phyloP scores from a whole-genome alignment of 2,329 filamentous ascomycete genomes.

The Didymellaceae sp. region DNA sequence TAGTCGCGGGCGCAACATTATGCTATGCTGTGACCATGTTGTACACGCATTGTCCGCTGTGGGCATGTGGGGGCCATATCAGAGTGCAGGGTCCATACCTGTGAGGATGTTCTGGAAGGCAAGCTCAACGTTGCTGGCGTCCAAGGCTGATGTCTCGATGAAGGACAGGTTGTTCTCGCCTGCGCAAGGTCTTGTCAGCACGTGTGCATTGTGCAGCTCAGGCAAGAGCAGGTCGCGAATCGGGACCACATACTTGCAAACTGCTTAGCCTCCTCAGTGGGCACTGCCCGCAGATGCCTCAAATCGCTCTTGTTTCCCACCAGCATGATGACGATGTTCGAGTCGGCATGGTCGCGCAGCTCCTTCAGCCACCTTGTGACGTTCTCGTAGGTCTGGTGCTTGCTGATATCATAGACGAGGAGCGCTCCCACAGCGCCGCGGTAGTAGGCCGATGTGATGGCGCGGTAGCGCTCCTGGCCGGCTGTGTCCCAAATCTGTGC shows the following conservation, averaged over 20 bases:
- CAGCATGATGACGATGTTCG: slow-evolving; percentile 99
- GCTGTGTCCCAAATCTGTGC: slow-evolving; percentile 99
- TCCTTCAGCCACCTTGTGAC: slow-evolving; percentile 99
- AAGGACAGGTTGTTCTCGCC: slow-evolving; percentile 98
- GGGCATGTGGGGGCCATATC: not conserved
- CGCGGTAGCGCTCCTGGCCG: slow-evolving; percentile 97
- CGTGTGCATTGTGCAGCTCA: not conserved
- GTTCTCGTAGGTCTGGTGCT: slow-evolving; percentile 99
- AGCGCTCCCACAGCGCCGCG: slow-evolving; percentile 95
- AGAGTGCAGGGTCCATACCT: no score
- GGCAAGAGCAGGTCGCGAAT: slow-evolving; percentile 22
- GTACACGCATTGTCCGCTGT: not conserved
- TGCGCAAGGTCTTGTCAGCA: slow-evolving; percentile 48
- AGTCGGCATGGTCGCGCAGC: slow-evolving; percentile 95
- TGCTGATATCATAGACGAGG: slow-evolving; percentile 99
- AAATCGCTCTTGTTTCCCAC: slow-evolving; percentile 99
- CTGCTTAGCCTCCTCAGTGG: slow-evolving; percentile 95
- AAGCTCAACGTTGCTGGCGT: slow-evolving; percentile 98
- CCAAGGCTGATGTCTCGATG: slow-evolving; percentile 98
- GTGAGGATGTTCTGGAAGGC: slow-evolving; percentile 99
- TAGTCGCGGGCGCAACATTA: not conserved
- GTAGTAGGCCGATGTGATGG: slow-evolving; percentile 99
- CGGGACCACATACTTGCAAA: slow-evolving; percentile 78
- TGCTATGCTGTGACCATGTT: not conserved
- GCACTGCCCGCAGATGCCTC: slow-evolving; percentile 94